phyloP scores from a whole-genome alignment of 2,329 filamentous ascomycete species.

The Zymoseptoria brevis region DNA sequence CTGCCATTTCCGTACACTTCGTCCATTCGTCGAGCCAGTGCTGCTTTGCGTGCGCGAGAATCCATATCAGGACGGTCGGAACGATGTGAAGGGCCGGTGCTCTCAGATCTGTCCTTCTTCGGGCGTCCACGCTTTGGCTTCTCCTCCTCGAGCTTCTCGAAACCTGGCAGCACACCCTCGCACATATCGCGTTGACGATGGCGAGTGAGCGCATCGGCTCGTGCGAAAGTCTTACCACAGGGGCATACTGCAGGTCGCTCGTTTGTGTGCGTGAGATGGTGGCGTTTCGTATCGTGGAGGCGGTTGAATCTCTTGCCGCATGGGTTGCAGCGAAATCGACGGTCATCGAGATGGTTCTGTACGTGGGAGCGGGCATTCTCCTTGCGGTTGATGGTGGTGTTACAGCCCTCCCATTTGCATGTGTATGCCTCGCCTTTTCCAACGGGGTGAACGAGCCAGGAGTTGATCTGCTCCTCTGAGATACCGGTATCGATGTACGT shows the following conservation, averaged over 20 bases:
- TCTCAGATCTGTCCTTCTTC: conserved; percentile 46
- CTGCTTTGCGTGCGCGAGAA: conserved; percentile 49
- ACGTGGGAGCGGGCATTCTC: conserved; percentile 99
- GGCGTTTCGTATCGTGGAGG: conserved; percentile 92
- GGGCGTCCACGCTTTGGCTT: conserved; percentile 61
- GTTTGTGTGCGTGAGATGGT: conserved; percentile 94
- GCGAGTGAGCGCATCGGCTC: conserved; percentile 88
- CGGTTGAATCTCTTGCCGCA: conserved; percentile 95
- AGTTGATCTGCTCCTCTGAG: conserved; percentile 63
- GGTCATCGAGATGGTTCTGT: conserved; percentile 92
- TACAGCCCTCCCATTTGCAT: conserved; percentile 58
- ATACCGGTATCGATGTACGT: conserved; percentile 75
- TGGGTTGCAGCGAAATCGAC: conserved; percentile 87
- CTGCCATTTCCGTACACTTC: conserved; percentile 10
- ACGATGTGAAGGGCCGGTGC: conserved; percentile 11
- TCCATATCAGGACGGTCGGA: conserved; percentile 46
- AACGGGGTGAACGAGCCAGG: conserved; percentile 42
- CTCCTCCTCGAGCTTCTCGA: conserved; percentile 45
- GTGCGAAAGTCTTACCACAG: conserved; percentile 88
- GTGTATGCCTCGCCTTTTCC: conserved; percentile 38
- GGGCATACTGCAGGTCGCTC: conserved; percentile 92
- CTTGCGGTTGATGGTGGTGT: conserved; percentile 88
- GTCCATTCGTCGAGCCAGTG: conserved; percentile 42
- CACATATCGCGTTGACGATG: conserved; percentile 96
- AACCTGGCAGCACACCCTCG: conserved; percentile 82